Conservation (phyloP, 2,329 filamentous ascomycete species). For the Nannizzia gypsea region DNA sequence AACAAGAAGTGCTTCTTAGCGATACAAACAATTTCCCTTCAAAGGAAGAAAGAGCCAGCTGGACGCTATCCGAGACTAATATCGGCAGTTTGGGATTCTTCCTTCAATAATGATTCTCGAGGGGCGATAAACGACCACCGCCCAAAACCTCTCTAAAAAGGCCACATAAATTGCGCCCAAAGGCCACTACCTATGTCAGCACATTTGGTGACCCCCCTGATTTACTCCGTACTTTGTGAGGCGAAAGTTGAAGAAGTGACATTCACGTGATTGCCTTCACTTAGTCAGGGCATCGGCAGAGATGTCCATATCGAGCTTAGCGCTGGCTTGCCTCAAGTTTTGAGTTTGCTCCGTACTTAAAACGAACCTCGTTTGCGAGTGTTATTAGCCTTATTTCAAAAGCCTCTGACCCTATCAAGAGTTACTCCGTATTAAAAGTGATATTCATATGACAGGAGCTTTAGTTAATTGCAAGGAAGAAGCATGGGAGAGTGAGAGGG, state of each 20-base stretch:
- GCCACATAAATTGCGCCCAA: background rate
- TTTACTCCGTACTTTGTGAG: background rate
- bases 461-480: background rate
- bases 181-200: background rate
- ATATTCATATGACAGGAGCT: background rate
- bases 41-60: background rate
- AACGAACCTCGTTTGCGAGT: background rate
- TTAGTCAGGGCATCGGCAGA: background rate
- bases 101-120: background rate
- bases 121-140: background rate
- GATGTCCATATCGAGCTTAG: background rate
- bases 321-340: background rate
- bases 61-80: background rate
- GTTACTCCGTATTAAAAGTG: too few species aligned
- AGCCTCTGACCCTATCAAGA: too few species aligned
- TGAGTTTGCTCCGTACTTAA: background rate
- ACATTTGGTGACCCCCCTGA: background rate
- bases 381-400: background rate
- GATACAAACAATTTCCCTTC: background rate
- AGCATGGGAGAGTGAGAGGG: background rate
- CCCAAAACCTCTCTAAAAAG: background rate
- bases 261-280: background rate
- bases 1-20: background rate
- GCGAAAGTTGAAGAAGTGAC: too few species aligned
- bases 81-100: background rate